phyloP scores from a whole-genome alignment of 495 filamentous ascomycete genomes.

The Tuber aestivum region DNA sequence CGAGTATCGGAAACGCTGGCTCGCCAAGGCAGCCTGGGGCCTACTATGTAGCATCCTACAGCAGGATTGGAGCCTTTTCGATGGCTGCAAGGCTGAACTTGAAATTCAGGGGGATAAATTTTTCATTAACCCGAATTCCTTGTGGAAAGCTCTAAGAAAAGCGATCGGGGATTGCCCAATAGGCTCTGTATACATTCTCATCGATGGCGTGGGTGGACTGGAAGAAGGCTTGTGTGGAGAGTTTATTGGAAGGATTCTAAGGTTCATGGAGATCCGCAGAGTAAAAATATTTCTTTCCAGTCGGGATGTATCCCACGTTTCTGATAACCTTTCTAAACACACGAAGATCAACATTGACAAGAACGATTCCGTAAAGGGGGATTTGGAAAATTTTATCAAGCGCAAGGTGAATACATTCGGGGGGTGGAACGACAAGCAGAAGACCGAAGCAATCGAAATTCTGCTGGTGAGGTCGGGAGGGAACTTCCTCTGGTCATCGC shows the following conservation, averaged over 20 bases:
- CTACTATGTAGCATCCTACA: too few relatives aligned
- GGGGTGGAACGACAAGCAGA: background rate
- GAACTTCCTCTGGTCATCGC: background rate
- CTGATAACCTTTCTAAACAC: background rate
- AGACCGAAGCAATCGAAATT: background rate
- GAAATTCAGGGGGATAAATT: background rate
- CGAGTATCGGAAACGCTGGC: too few relatives aligned
- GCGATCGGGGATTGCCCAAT: background rate
- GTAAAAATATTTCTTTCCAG: too few relatives aligned
- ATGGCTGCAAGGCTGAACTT: too few relatives aligned
- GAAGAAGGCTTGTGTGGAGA: background rate
- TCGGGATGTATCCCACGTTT: background rate
- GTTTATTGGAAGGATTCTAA: background rate
- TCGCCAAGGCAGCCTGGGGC: too few relatives aligned
- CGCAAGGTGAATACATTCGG: background rate
- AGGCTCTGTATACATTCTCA: background rate
- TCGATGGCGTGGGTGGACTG: background rate
- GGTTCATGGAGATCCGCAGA: background rate
- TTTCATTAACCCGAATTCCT: background rate
- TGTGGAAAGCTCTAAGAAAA: background rate
- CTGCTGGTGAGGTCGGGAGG: background rate
- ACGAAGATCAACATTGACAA: background rate
- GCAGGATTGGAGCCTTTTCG: too few relatives aligned
- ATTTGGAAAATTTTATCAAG: background rate
- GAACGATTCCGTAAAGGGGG: background rate